Conservation (phyloP, 2,329 filamentous ascomycete genomes). For the Alternaria dauci region DNA sequence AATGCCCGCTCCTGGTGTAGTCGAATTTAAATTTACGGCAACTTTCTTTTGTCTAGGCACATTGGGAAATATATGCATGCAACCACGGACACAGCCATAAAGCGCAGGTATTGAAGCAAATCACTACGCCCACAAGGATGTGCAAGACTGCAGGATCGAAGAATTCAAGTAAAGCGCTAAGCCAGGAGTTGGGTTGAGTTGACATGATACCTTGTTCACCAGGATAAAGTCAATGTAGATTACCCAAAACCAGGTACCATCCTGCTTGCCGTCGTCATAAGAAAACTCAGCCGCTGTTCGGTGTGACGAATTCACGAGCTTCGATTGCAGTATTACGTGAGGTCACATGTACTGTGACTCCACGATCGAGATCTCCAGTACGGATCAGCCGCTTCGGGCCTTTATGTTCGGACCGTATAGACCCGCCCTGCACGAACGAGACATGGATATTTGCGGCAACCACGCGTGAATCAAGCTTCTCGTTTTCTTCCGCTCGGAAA, state of each 20-base stretch:
- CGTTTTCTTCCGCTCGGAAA: neutral
- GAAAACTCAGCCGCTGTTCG: neutral
- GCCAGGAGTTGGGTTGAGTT: neutral
- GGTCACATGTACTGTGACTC: neutral
- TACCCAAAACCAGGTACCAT: neutral
- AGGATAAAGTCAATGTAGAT: neutral
- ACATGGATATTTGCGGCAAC: slow-evolving; percentile 4
- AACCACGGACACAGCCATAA: neutral
- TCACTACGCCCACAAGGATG: neutral
- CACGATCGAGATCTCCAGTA: slow-evolving; percentile 1
- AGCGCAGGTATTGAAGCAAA: neutral
- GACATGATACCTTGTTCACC: neutral
- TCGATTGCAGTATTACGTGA: slow-evolving; percentile 6
- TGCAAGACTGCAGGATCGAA: neutral
- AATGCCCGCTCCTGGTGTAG: neutral
- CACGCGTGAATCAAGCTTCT: slow-evolving; percentile 3
- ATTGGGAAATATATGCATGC: neutral
- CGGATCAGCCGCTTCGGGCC: slow-evolving; percentile 3
- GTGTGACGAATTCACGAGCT: neutral
- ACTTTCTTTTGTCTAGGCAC: neutral
- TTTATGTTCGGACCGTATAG: neutral
- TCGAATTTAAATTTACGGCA: neutral
- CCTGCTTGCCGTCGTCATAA: neutral
- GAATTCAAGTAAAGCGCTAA: neutral
- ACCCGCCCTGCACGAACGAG: slow-evolving; percentile 3